Conservation (phyloP, 495 filamentous ascomycete genomes). For the Penicillium paradoxum region DNA sequence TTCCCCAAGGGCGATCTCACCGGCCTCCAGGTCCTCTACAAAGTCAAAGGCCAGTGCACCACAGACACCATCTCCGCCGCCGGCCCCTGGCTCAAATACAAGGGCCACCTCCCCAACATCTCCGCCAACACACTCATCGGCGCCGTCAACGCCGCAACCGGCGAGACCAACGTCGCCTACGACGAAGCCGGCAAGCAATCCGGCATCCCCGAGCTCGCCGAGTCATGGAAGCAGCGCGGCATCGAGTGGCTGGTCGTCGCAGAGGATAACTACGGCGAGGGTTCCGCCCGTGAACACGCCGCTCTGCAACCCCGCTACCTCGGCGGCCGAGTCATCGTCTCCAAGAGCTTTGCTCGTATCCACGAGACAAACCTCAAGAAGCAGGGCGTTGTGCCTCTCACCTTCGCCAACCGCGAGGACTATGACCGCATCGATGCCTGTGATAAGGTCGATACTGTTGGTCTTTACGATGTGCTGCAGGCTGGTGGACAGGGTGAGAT, state of each 20-base stretch:
- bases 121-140: constrained; percentile 93
- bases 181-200: constrained; percentile 62
- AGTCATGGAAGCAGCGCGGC: constrained; percentile 68
- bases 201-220: constrained; percentile 78
- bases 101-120: constrained; percentile 97
- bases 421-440: constrained; percentile 78
- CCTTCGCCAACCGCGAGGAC: constrained; percentile 79
- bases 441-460: constrained; percentile 75
- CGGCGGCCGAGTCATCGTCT: constrained; percentile 79
- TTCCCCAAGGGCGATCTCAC: constrained; percentile 74
- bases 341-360: constrained; percentile 91
- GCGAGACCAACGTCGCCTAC: constrained; percentile 86
- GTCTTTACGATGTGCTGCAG: constrained; percentile 74
- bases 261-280: constrained; percentile 97
- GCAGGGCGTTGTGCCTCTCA: constrained; percentile 92
- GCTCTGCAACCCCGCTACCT: constrained; percentile 95
- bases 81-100: constrained; percentile 98
- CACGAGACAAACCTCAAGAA: constrained; percentile 99
- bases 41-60: constrained; percentile 94
- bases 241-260: constrained; percentile 85
- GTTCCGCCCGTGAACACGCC: constrained; percentile 89
- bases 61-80: constrained; percentile 98
- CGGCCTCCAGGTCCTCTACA: constrained; percentile 70
- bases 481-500: constrained; percentile 79
- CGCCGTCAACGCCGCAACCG: constrained; percentile 85